phyloP scores from a whole-genome alignment of 345 rosid species.

The Populus davidiana region DNA sequence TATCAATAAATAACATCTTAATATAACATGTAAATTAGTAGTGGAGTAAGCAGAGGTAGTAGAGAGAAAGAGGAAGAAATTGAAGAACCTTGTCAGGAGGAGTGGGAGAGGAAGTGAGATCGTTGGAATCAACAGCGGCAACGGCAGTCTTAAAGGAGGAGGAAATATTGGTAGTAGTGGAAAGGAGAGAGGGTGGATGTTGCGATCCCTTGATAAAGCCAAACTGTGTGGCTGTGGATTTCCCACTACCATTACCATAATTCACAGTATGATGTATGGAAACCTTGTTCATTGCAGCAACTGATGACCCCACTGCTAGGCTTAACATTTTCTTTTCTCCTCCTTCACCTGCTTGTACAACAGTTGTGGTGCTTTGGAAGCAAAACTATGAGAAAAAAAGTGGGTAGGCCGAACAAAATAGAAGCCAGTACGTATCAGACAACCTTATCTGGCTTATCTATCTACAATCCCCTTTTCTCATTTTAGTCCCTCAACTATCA shows the following conservation, averaged over 20 bases:
- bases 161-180: background rate
- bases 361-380: background rate
- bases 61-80: background rate
- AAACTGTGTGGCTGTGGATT: conserved; percentile 4
- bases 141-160: conserved; percentile 42
- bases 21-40: no score
- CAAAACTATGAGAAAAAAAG: no score
- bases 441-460: background rate
- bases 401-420: background rate
- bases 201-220: conserved; percentile 4
- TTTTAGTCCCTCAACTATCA: no score
- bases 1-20: no score
- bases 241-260: conserved; percentile 3
- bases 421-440: background rate
- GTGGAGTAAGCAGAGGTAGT: background rate
- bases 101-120: conserved; percentile 27
- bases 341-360: background rate
- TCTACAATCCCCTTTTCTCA: no score
- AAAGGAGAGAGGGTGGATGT: background rate
- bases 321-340: conserved; percentile 12
- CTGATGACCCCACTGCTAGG: conserved; percentile 23
- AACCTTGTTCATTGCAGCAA: conserved; percentile 2
- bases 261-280: background rate
- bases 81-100: conserved; percentile 31
- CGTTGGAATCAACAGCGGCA: conserved; percentile 42